Evolutionary conservation across 306 rosid species (phyloP).

Genomic region (Trifolium fragiferum): DNA sequence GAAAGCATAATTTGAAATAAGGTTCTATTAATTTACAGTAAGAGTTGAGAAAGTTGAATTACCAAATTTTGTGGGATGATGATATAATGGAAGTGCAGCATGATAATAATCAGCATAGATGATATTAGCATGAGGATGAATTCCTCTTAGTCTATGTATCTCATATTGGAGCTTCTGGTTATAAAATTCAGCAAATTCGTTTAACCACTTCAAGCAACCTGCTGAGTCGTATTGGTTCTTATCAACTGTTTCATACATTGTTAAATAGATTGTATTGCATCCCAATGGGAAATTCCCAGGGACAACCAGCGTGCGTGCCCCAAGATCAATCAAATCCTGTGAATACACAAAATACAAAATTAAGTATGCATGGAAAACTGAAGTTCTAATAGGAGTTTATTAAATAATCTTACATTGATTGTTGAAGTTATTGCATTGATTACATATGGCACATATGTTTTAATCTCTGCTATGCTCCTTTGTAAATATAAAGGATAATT

Average conservation of each 20-base stretch:
- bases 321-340: slow-evolving; percentile 55
- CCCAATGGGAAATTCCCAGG: slow-evolving; percentile 62
- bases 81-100: slow-evolving; percentile 44
- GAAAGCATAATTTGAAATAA: too few species aligned
- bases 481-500: slow-evolving; percentile 31
- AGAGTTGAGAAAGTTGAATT: not conserved
- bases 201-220: slow-evolving; percentile 60
- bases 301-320: slow-evolving; percentile 56
- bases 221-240: slow-evolving; percentile 43
- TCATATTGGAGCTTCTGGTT: slow-evolving; percentile 48
- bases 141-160: slow-evolving; percentile 36
- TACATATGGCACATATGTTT: slow-evolving; percentile 48
- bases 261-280: slow-evolving; percentile 43
- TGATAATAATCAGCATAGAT: slow-evolving; percentile 60
- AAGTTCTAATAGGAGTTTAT: not conserved
- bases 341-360: not conserved
- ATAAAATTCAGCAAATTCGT: slow-evolving; percentile 50
- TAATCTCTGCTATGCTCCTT: slow-evolving; percentile 38
- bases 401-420: slow-evolving; percentile 40
- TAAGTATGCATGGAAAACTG: not conserved
- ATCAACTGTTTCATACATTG: slow-evolving; percentile 30
- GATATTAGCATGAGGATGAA: slow-evolving; percentile 44
- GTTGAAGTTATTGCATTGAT: slow-evolving; percentile 46
- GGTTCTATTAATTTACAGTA: too few species aligned
- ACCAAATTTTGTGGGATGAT: slow-evolving; percentile 47